Evolutionary conservation across 345 rosid genomes (phyloP).

Genomic region (Leavenworthia alabamica): DNA sequence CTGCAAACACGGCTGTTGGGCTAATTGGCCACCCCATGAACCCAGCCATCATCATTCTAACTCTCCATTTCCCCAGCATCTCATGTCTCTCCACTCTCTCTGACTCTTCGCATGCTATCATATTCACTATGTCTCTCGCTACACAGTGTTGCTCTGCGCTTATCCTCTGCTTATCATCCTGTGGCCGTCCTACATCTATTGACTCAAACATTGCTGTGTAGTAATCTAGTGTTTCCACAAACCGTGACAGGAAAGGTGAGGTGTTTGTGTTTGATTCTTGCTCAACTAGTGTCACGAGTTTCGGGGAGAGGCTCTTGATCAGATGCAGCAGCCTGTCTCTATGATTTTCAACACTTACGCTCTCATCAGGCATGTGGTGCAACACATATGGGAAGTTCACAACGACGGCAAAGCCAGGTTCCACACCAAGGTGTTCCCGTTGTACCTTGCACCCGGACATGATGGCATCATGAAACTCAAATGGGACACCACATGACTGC

Average conservation of each 20-base stretch:
- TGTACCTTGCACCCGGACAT: conserved; percentile 66
- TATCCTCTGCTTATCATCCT: conserved; percentile 61
- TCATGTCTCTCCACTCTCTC: conserved; percentile 88
- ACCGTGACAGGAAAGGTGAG: conserved; percentile 58
- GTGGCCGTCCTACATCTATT: conserved; percentile 49
- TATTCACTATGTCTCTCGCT: conserved; percentile 78
- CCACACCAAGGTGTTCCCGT: conserved; percentile 49
- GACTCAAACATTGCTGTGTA: conserved; percentile 82
- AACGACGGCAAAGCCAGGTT: conserved; percentile 67
- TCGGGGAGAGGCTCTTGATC: conserved; percentile 78
- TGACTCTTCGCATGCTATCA: conserved; percentile 73
- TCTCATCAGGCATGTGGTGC: conserved; percentile 99
- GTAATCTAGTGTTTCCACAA: conserved; percentile 55
- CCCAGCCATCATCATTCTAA: conserved; percentile 62
- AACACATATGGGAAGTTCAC: conserved; percentile 81
- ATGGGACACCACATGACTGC: conserved; percentile 45
- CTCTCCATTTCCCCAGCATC: conserved; percentile 66
- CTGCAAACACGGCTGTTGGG: conserved; percentile 34
- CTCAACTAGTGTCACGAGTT: conserved; percentile 61
- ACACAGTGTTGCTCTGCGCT: conserved; percentile 81
- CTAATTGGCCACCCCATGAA: conserved; percentile 43
- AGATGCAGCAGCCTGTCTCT: conserved; percentile 73
- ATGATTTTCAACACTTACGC: conserved; percentile 68
- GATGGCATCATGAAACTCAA: conserved; percentile 72
- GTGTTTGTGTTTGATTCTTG: conserved; percentile 88